Evolutionary conservation across 805 yeast species (phyloP), one percentile per base, ranked within the genome.

Genomic region (Wickerhamiella musiphila): DNA sequence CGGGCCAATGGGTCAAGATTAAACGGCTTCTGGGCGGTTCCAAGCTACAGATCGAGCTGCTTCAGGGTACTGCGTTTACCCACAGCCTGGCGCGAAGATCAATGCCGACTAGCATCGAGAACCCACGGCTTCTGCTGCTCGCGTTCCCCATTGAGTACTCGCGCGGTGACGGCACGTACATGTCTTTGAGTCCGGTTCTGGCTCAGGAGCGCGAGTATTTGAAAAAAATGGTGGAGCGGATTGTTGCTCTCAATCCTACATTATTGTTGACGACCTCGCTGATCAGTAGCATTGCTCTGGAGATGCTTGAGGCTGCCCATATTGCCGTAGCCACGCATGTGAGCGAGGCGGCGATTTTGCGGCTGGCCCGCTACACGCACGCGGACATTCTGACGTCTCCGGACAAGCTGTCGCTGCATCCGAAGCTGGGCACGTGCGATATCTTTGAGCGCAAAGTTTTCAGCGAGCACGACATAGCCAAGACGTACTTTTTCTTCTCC

Each of bases 111-210:
- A 47, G 51, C 16, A 60, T 92, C 6, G 45, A 49, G 0, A 63
- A 68, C 31, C 96, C 99, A 0, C 66, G 73, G 34, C 77, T 90
- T 24, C 70, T 86, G 36, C 60, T 92, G 12, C 63, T 90, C 5
- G 74, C 83, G 62, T 90, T 90, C 46, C 94, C 95, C 0, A 57
- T 90, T 17, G 96, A 84, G 47, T 90, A 82, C 43, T 61, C 73
- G 36, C 71, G 75, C 38, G 72, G 70, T 25, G 81, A 76, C 33
- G 82, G 77, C 41, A 79, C 73, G 39, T 76, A 82, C 36, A 70
- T 82, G 52, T 78, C 93, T 47, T 58, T 84, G 35, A 78, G 81
- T 36, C 78, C 92, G 1, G 74, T 86, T 1, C 60, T 81, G 31
- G 78, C 86, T 0, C 96, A 90, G 48, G 95, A 86, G 47, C 60